These are phyloP conservation scores for Mortierella sp. DNA, from an alignment of 371 early-diverging fungal species.

Conservation along the genomic window DNA sequence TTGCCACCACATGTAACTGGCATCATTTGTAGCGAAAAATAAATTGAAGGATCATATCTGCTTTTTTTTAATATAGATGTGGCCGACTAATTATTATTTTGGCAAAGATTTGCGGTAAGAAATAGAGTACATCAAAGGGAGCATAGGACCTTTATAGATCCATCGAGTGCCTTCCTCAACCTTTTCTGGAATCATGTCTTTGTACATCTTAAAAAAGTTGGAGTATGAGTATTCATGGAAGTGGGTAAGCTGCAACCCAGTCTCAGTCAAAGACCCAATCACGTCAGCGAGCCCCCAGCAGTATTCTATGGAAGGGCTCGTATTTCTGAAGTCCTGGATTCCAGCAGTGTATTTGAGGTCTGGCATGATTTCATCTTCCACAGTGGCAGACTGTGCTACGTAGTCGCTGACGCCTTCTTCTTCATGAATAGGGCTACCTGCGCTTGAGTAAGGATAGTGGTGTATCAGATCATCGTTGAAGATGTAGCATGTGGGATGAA, in stretches of 20 bases:
- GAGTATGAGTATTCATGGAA: conserved; percentile 54
- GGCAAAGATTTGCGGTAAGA: conserved; percentile 14
- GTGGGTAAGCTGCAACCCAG: conserved; percentile 25
- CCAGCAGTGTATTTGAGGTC: conserved; percentile 36
- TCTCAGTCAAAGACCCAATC: conserved; percentile 14
- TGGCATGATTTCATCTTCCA: conserved; percentile 22
- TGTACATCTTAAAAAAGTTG: conserved; percentile 44
- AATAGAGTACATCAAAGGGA: conserved; percentile 54
- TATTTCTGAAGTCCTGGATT: conserved; percentile 42
- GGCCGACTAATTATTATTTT: not conserved
- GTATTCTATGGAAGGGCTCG: conserved; percentile 24
- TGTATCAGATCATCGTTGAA: conserved; percentile 33
- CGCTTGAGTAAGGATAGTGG: conserved; percentile 32
- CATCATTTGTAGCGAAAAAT: not conserved
- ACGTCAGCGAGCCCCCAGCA: conserved; percentile 49
- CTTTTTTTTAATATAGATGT: too few species aligned
- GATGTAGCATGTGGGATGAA: conserved; percentile 37
- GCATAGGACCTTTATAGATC: conserved; percentile 32
- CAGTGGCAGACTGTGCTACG: conserved; percentile 29
- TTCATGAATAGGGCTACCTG: conserved; percentile 15
- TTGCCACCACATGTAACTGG: too few species aligned
- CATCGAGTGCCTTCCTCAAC: conserved; percentile 44
- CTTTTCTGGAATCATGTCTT: conserved; percentile 34
- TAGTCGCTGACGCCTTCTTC: conserved; percentile 37
- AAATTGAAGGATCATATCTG: not conserved